Conservation (phyloP, 768 basidiomycete genomes). For the Auriculariales sp. region DNA sequence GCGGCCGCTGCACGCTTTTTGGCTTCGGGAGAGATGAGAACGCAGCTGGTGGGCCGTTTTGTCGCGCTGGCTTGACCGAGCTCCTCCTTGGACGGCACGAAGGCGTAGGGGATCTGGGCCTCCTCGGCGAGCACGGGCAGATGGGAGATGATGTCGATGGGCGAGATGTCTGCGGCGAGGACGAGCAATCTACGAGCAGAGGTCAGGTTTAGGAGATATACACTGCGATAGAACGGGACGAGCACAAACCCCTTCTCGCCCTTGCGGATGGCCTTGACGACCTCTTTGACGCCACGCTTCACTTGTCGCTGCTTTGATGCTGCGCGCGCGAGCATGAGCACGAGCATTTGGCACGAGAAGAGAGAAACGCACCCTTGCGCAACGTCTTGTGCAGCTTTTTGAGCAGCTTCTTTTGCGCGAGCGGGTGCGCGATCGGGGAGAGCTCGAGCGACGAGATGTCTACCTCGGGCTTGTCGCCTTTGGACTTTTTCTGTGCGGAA, state of each 20-base stretch:
- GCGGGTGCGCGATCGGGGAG: conserved; percentile 85
- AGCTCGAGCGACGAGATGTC: conserved; percentile 64
- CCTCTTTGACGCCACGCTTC: conserved; percentile 96
- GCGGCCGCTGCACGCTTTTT: conserved; percentile 50
- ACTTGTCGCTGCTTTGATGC: conserved; percentile 91
- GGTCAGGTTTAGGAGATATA: background rate
- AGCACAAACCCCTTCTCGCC: conserved; percentile 81
- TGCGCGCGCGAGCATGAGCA: conserved; percentile 18
- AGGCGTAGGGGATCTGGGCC: conserved; percentile 78
- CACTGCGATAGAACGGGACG: background rate
- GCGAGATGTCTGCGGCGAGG: conserved; percentile 93
- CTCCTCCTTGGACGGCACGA: conserved; percentile 86
- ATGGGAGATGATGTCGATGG: conserved; percentile 97
- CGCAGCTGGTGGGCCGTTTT: conserved; percentile 95
- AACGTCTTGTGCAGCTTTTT: conserved; percentile 94
- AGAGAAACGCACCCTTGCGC: conserved; percentile 53
- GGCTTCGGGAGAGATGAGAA: conserved; percentile 79
- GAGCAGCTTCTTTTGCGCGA: conserved; percentile 83
- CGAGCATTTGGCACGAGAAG: background rate
- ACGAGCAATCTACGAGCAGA: conserved; percentile 53
- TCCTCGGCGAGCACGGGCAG: conserved; percentile 91
- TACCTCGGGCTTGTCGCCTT: conserved; percentile 52
- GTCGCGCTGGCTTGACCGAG: conserved; percentile 91
- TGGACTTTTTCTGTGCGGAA: conserved; percentile 38
- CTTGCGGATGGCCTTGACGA: conserved; percentile 93